Evolutionary conservation across 495 filamentous ascomycete species (phyloP), one percentile per base, ranked within the genome.

Genomic region (Penicillium waksmanii): DNA sequence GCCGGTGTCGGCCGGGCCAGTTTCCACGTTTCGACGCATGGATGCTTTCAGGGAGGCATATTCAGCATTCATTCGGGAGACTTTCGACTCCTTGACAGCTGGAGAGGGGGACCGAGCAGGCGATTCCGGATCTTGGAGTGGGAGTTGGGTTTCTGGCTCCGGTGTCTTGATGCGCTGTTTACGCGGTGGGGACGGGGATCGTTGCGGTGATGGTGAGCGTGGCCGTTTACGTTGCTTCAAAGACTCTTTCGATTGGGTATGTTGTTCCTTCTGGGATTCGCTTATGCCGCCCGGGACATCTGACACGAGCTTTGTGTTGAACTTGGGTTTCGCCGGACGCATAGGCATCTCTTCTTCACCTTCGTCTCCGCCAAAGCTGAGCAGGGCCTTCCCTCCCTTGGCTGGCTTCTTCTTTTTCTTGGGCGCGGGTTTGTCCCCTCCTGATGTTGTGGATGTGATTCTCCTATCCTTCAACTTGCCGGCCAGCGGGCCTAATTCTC

Each of bases 311-410:
- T 87, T 87, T 15, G 91, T 85, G 67, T 98, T 96, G 72, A 93
- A 97, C 67, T 97, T 98, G 10, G 89, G 81, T 70, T 96, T 97
- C 68, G 94, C 96, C 4, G 81, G 62, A 5, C 87, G 71, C 33
- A 79, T 67, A n/a, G 83, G 78, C 7, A 85, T 82, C 5, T 78
- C 77, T 18, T 82, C 85, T 6, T 82, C 87, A 3, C 81, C 91
- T 51, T 94, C 94, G 13, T 96, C 94, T 18, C 83, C 91, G 0
- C 88, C 93, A 78, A 98, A 98, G 66, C 94, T 97, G 54, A 98
- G 68, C 44, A 99, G 69, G 57, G 86, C 84, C 74, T 96, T 96
- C 13, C 84, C 89, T 2, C 78, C 84, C 66, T 92, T 93, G 54
- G 79, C 70, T 53, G 86, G 87, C 80, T 92, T 96, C 73, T 88